Conservation (phyloP, 2,329 filamentous ascomycete species). For the Monilinia laxa region DNA sequence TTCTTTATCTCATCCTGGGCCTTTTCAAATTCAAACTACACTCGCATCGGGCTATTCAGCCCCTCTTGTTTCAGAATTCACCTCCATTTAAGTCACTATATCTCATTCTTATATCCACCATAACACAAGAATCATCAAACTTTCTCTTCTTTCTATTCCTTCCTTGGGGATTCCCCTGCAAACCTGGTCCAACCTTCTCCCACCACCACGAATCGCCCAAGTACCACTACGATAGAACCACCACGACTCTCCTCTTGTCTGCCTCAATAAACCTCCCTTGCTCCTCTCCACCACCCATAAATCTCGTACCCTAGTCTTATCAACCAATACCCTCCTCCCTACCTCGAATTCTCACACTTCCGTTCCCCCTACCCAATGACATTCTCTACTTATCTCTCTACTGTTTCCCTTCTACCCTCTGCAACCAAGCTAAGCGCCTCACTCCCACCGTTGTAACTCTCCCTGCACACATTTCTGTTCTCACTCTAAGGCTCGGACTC, state of each 20-base stretch:
- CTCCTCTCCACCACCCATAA: slow-evolving; percentile 11
- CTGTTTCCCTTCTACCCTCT: neutral
- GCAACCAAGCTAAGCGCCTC: neutral
- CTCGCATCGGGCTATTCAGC: too few relatives aligned
- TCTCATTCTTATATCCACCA: neutral
- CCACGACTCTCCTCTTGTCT: neutral
- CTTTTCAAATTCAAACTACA: neutral
- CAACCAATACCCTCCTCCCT: neutral
- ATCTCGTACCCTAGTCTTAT: slow-evolving; percentile 7
- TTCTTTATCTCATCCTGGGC: neutral
- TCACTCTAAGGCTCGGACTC: neutral
- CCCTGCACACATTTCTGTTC: neutral
- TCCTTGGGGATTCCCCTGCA: neutral
- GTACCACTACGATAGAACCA: neutral
- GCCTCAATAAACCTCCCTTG: neutral
- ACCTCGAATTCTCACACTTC: neutral
- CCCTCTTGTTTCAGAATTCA: neutral
- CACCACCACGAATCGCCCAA: slow-evolving; percentile 7
- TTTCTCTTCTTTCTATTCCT: neutral
- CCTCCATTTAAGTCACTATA: neutral
- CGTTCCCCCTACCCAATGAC: neutral
- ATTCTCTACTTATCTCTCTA: neutral
- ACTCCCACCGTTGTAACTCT: neutral
- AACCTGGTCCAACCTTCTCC: slow-evolving; percentile 3
- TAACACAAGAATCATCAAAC: neutral